These are phyloP conservation scores for Hygrocybe coccinea DNA, from an alignment of 768 basidiomycete species.

Conservation along the genomic window DNA sequence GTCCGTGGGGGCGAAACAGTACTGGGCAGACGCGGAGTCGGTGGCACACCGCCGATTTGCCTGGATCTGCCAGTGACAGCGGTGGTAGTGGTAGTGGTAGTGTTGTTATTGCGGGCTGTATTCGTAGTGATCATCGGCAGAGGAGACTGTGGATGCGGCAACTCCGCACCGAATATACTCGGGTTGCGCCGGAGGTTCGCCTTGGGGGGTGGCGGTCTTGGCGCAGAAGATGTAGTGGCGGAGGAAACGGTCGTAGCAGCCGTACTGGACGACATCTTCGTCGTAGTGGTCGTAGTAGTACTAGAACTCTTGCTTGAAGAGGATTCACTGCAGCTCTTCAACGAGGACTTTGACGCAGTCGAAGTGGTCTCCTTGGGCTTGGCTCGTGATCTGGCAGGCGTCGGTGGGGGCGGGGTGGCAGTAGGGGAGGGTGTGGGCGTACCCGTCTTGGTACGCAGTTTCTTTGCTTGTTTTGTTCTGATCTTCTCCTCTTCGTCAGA, in stretches of 20 bases:
- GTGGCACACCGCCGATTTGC: slow-evolving; percentile 18
- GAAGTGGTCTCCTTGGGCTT: slow-evolving; percentile 16
- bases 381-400: slow-evolving; percentile 13
- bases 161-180: slow-evolving; percentile 63
- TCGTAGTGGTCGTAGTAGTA: not conserved
- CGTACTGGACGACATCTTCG: not conserved
- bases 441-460: slow-evolving; percentile 38
- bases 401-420: slow-evolving; percentile 15
- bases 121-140: slow-evolving; percentile 9
- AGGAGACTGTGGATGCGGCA: slow-evolving; percentile 41
- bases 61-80: no score
- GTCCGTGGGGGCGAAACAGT: slow-evolving; percentile 36
- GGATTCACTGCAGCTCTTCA: slow-evolving; percentile 1
- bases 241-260: not conserved
- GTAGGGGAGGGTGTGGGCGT: slow-evolving; percentile 14
- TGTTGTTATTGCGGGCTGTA: slow-evolving; percentile 1
- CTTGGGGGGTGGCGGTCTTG: not conserved
- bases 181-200: slow-evolving; percentile 55
- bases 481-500: slow-evolving; percentile 75
- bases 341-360: not conserved
- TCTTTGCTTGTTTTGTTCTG: slow-evolving; percentile 58
- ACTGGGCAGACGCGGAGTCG: not conserved
- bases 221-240: not conserved
- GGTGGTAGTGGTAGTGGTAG: slow-evolving; percentile 17
- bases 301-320: slow-evolving; percentile 2